Base-by-base conservation (phyloP, 768 basidiomycete genomes). In the Gloeostereum incarnatum region DNA sequence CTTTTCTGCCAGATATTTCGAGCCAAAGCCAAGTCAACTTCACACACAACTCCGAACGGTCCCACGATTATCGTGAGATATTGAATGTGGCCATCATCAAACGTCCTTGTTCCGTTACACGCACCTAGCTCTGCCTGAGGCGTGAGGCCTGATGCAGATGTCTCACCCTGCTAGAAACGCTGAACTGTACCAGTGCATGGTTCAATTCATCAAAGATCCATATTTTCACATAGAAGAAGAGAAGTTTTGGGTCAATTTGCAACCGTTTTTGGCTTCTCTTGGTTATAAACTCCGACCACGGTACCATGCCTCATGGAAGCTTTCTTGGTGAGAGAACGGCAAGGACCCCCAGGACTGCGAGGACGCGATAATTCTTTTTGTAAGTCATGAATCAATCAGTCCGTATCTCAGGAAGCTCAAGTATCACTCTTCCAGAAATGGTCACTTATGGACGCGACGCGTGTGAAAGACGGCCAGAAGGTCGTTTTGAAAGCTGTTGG, bases 211-310 rank as follows among this genome's bases (percentile, higher is more conserved):
- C n/a, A n/a, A n/a, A n/a, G n/a, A n/a, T n/a, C n/a, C n/a, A n/a
- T n/a, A n/a, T n/a, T n/a, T n/a, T n/a, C n/a, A n/a, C n/a, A n/a
- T n/a, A n/a, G n/a, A n/a, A n/a, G n/a, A n/a, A n/a, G n/a, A n/a
- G n/a, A n/a, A n/a, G n/a, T n/a, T n/a, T n/a, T 49, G 43, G 48
- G 17, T 38, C 13, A 20, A 38, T 1, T 35, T 26, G 13, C 35
- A 51, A 8, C 25, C 35, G 5, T 49, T 51, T 18, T 38, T 49
- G 6, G 29, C 40, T 8, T 25, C 41, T 17, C 26, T 31, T 19
- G 48, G 45, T 10, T 49, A 49, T 31, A 17, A 21, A 13, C 38
- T 49, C 4, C 45, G 48, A 4, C 40, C 40, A 22, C 40, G 46
- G n/a, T 47, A 43, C 33, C 31, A 34, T 6, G 32, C 38, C 2